Conservation (phyloP, 805 yeast genomes). For the Dipodascus geniculatus region DNA sequence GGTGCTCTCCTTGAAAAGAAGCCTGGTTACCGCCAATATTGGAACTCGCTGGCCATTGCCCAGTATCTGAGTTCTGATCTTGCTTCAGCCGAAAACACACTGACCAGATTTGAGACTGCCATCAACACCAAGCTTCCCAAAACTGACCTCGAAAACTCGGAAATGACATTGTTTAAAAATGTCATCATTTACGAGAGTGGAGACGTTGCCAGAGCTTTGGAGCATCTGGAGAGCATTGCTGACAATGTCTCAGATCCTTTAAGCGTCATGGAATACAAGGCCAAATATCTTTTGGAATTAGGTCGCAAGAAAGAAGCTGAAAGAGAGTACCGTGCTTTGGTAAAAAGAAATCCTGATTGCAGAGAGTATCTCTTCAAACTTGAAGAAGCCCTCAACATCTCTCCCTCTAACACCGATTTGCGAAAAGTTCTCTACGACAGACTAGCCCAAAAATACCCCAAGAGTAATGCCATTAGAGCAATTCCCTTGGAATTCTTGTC, state of each 20-base stretch:
- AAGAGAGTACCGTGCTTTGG: slow-evolving; percentile 48
- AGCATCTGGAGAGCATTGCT: slow-evolving; percentile 43
- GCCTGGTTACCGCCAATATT: slow-evolving; percentile 78
- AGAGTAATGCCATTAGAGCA: slow-evolving; percentile 66
- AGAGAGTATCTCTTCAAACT: slow-evolving; percentile 50
- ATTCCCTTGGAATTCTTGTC: slow-evolving; percentile 47
- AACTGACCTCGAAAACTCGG: slow-evolving; percentile 71
- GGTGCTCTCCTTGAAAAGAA: slow-evolving; percentile 55
- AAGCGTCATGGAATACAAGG: slow-evolving; percentile 54
- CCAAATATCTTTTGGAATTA: slow-evolving; percentile 46
- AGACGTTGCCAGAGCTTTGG: slow-evolving; percentile 51
- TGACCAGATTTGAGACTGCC: slow-evolving; percentile 63
- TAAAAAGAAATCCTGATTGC: slow-evolving; percentile 81
- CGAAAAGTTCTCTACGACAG: slow-evolving; percentile 54
- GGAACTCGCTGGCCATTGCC: slow-evolving; percentile 84
- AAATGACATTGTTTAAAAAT: slow-evolving; percentile 64
- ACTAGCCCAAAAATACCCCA: slow-evolving; percentile 62
- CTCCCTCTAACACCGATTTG: slow-evolving; percentile 29
- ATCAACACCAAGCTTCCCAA: slow-evolving; percentile 58
- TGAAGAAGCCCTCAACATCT: slow-evolving; percentile 51
- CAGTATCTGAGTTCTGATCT: slow-evolving; percentile 63
- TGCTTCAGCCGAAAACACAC: slow-evolving; percentile 56
- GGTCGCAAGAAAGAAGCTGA: slow-evolving; percentile 56
- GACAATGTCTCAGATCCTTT: slow-evolving; percentile 45
- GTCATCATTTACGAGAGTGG: slow-evolving; percentile 52